Evolutionary conservation across 805 yeast genomes (phyloP), one percentile per base, ranked within the genome.

Genomic region (Kazachstania martiniae): DNA sequence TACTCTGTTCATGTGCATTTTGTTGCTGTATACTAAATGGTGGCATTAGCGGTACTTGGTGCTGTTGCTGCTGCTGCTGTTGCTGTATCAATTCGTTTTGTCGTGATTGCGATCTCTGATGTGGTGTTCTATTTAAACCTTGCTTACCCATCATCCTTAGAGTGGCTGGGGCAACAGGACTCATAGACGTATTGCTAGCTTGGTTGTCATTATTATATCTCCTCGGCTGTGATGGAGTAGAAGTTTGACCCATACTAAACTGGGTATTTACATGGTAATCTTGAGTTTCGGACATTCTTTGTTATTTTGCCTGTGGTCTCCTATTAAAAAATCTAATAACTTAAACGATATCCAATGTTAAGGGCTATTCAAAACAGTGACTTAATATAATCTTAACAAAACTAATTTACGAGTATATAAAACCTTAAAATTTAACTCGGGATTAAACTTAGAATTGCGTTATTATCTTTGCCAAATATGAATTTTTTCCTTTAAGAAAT

Each of bases 121-220:
- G 33, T 4, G 19, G 29, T 18, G 29, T 18, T 18, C 8, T 25
- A 13, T 28, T 19, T 18, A 9, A 34, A 33, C 21, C n/a, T n/a
- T n/a, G n/a, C n/a, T 35, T 40, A 13, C 57, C 52, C 57, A 55
- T 51, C 59, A 55, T 53, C 31, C 60, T 41, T 21, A 53, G 46
- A 4, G 59, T 49, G 4, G 60, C 60, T 8, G 56, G 57, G 6
- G 58, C 57, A n/a, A 46, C 47, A 10, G 47, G 27, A 17, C 37
- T 35, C 9, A 45, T 42, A 8, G 30, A 25, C 12, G 23, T 17
- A 5, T 24, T 27, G 24, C 27, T 12, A 29, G 13, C 17, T 12
- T 22, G 10, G 25, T 14, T 13, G 23, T 23, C 16, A 14, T 12
- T 18, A 16, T 14, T 21, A 9, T 22, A 17, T 13, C 14, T 27